Evolutionary conservation across 768 basidiomycete genomes (phyloP).

Genomic region (Dioszegia aurantiaca): DNA sequence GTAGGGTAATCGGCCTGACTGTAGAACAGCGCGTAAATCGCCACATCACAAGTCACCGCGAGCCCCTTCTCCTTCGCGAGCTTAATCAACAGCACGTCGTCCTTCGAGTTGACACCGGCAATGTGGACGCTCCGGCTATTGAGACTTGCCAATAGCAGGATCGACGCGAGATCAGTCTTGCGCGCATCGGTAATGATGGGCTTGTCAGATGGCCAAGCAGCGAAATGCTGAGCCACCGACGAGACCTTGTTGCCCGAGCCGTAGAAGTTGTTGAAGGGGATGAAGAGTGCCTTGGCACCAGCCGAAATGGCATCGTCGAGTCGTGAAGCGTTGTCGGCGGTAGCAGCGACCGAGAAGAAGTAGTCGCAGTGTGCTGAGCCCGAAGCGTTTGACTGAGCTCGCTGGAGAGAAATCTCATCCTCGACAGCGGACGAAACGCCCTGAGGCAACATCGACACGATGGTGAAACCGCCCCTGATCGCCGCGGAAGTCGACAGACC

Average conservation of each 20-base stretch:
- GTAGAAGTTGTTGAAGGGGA: constrained; percentile 64
- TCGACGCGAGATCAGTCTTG: constrained; percentile 85
- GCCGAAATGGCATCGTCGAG: constrained; percentile 67
- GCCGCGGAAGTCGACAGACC: constrained; percentile 72
- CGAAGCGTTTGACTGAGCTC: constrained; percentile 64
- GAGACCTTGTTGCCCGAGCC: constrained; percentile 60
- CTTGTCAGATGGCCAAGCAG: constrained; percentile 84
- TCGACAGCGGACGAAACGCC: constrained; percentile 64
- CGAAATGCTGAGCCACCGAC: constrained; percentile 78
- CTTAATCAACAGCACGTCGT: constrained; percentile 84
- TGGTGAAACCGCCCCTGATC: constrained; percentile 85
- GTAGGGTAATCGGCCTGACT: constrained; percentile 68
- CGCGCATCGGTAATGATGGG: constrained; percentile 92
- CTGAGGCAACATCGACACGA: constrained; percentile 71
- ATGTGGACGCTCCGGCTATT: constrained; percentile 85
- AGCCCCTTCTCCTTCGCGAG: constrained; percentile 91
- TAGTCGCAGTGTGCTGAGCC: constrained; percentile 80
- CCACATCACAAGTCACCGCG: constrained; percentile 93
- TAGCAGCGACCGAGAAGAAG: constrained; percentile 74
- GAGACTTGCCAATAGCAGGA: constrained; percentile 88
- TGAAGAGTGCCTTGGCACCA: constrained; percentile 79
- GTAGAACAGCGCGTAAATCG: constrained; percentile 88
- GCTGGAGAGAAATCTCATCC: constrained; percentile 66
- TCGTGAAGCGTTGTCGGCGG: constrained; percentile 61
- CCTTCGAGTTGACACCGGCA: constrained; percentile 78